phyloP scores from a whole-genome alignment of 768 basidiomycete genomes.

The Trametes elegans region DNA sequence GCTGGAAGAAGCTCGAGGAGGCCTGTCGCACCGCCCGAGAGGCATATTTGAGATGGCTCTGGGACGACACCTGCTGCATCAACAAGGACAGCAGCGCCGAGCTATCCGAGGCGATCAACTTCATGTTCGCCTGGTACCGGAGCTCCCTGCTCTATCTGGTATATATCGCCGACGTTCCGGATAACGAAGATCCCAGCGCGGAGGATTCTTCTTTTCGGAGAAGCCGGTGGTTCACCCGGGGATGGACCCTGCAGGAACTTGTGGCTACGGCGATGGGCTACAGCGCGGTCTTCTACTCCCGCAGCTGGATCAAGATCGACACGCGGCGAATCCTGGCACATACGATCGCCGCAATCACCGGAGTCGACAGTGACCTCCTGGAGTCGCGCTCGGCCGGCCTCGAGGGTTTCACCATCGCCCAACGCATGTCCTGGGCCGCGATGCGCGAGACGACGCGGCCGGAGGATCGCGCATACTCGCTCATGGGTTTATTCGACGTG shows the following conservation, averaged over 20 bases:
- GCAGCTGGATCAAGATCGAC: neutral
- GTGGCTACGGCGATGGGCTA: neutral
- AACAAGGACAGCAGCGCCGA: conserved; percentile 1
- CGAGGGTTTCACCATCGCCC: neutral
- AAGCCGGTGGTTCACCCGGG: conserved; percentile 3
- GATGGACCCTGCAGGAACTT: conserved; percentile 13
- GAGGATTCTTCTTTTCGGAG: neutral
- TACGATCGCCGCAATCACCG: neutral
- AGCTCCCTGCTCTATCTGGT: neutral
- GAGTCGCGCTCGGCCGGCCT: neutral
- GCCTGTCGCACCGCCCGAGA: neutral
- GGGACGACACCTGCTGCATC: conserved; percentile 5
- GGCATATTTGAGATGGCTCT: neutral
- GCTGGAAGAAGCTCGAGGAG: neutral
- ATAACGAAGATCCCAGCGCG: neutral
- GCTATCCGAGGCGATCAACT: conserved; percentile 2
- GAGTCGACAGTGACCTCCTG: neutral
- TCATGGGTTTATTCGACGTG: conserved; percentile 6
- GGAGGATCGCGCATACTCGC: conserved; percentile 8
- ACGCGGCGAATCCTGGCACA: neutral
- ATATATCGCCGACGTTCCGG: neutral
- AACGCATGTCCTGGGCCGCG: conserved; percentile 6
- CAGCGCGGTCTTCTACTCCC: neutral
- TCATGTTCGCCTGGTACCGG: neutral
- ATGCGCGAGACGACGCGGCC: neutral